Evolutionary conservation across 2,329 filamentous ascomycete species (phyloP).

Genomic region (Alternaria gaisen): DNA sequence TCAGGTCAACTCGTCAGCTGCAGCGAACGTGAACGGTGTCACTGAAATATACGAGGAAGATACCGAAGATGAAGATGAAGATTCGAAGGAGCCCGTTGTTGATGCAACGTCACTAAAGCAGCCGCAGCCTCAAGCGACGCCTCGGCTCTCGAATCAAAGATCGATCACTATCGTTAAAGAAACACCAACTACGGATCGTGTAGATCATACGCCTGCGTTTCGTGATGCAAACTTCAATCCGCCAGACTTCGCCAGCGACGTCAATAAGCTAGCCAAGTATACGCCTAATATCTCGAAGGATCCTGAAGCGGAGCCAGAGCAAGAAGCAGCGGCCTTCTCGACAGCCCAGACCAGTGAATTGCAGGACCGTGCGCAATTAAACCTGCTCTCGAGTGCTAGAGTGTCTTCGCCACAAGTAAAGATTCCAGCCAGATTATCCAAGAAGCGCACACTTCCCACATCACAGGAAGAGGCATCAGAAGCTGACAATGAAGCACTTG

Average conservation of each 20-base stretch:
- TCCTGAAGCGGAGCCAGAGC: background rate
- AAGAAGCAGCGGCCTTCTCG: slow-evolving; percentile 18
- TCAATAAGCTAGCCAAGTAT: background rate
- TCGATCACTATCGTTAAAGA: slow-evolving; percentile 43
- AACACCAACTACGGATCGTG: slow-evolving; percentile 39
- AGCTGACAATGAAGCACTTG: background rate
- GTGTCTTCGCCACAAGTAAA: slow-evolving; percentile 17
- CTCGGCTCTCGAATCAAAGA: slow-evolving; percentile 31
- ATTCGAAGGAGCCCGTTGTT: slow-evolving; percentile 26
- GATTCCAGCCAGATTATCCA: slow-evolving; percentile 12
- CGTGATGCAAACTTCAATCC: slow-evolving; percentile 3
- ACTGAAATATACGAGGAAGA: slow-evolving; percentile 25
- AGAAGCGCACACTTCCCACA: slow-evolving; percentile 24
- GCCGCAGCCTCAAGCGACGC: slow-evolving; percentile 31
- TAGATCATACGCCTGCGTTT: slow-evolving; percentile 8
- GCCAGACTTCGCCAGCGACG: slow-evolving; percentile 2
- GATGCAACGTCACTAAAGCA: slow-evolving; percentile 26
- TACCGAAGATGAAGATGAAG: slow-evolving; percentile 43
- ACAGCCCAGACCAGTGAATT: slow-evolving; percentile 30
- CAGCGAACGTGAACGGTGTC: slow-evolving; percentile 8
- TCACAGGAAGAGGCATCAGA: slow-evolving; percentile 3
- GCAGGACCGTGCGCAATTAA: slow-evolving; percentile 1
- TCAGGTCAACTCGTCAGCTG: slow-evolving; percentile 46
- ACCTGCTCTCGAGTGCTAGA: background rate
- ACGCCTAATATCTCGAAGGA: slow-evolving; percentile 3